These are phyloP conservation scores for Chlorophyllum brunneum DNA, from an alignment of 768 basidiomycete genomes.

Conservation along the genomic window DNA sequence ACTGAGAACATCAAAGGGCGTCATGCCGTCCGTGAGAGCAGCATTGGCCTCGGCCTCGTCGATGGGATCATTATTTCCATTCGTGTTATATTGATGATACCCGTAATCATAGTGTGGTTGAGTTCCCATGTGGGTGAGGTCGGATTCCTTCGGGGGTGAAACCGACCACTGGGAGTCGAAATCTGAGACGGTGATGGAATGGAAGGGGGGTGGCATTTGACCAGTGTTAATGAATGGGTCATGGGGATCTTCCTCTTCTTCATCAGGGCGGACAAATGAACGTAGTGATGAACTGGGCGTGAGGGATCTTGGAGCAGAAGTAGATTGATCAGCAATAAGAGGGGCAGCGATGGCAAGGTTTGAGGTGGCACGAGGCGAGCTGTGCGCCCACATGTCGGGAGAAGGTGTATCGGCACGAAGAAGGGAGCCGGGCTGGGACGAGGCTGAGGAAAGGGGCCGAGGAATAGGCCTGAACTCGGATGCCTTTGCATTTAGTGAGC, in stretches of 20 bases:
- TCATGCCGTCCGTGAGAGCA: conserved; percentile 87
- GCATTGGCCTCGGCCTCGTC: conserved; percentile 48
- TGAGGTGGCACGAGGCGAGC: conserved; percentile 62
- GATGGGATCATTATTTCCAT: conserved; percentile 19
- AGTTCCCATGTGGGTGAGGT: conserved; percentile 18
- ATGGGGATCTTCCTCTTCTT: conserved; percentile 61
- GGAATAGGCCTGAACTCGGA: conserved; percentile 84
- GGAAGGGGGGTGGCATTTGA: conserved; percentile 49
- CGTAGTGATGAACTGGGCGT: conserved; percentile 71
- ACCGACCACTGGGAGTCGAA: conserved; percentile 44
- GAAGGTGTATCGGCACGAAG: conserved; percentile 78
- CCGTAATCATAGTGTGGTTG: conserved; percentile 22
- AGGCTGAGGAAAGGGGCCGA: conserved; percentile 74
- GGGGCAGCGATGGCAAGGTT: conserved; percentile 93
- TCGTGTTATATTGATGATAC: conserved; percentile 12
- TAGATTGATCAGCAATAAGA: conserved; percentile 66
- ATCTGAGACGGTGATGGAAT: conserved; percentile 60
- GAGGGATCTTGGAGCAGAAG: conserved; percentile 43
- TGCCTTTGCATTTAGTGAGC: conserved; percentile 86
- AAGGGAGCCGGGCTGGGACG: conserved; percentile 53
- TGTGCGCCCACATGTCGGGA: conserved; percentile 86
- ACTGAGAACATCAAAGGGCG: conserved; percentile 92
- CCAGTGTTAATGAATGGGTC: conserved; percentile 63
- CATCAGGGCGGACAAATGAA: conserved; percentile 57
- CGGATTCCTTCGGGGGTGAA: conserved; percentile 11